Percentiles rank a stretch among this genome's conserved stretches.
These are phyloP conservation scores for Falciphora oryzae DNA, from an alignment of 2,329 filamentous ascomycete species.

Conservation along the genomic window DNA sequence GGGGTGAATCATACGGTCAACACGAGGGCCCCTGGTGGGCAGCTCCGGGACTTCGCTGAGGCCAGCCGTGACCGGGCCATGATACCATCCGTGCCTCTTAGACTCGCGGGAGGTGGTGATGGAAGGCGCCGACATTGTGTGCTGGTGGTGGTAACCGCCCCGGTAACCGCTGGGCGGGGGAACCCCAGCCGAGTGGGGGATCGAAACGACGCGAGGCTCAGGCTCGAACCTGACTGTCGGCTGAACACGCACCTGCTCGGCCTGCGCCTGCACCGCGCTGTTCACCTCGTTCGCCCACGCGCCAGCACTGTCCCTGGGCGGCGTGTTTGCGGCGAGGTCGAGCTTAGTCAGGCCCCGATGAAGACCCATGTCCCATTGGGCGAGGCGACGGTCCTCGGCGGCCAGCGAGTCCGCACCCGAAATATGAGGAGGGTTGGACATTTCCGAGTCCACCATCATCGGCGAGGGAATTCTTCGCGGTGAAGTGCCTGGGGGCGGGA, in stretches of 20 bases:
- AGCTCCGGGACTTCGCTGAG: conserved; percentile 17
- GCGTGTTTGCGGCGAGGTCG: conserved; percentile 50
- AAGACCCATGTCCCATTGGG: conserved; percentile 58
- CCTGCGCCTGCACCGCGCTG: conserved; percentile 48
- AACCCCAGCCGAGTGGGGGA: conserved; percentile 12
- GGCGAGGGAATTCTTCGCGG: conserved; percentile 63
- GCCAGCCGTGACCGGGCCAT: conserved; percentile 37
- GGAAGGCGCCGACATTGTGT: conserved; percentile 55
- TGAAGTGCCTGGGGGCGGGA: conserved; percentile 58
- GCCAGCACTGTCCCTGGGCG: conserved; percentile 46
- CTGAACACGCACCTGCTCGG: conserved; percentile 41
- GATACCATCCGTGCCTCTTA: conserved; percentile 70
- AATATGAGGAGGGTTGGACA: conserved; percentile 30
- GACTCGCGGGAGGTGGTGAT: conserved; percentile 50
- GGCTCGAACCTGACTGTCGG: conserved; percentile 51
- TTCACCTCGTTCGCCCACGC: conserved; percentile 53
- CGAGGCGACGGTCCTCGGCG: conserved; percentile 43
- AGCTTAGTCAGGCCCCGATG: conserved; percentile 62
- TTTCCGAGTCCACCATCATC: conserved; percentile 64
- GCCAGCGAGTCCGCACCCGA: conserved; percentile 25
- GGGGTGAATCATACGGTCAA: conserved; percentile 53
- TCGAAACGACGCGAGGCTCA: conserved; percentile 31
- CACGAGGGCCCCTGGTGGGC: conserved; percentile 35
- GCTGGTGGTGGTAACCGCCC: conserved; percentile 37
- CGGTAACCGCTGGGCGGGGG: conserved; percentile 1